Conservation (phyloP, 2,329 filamentous ascomycete genomes). For the Hypoxylon sp. region DNA sequence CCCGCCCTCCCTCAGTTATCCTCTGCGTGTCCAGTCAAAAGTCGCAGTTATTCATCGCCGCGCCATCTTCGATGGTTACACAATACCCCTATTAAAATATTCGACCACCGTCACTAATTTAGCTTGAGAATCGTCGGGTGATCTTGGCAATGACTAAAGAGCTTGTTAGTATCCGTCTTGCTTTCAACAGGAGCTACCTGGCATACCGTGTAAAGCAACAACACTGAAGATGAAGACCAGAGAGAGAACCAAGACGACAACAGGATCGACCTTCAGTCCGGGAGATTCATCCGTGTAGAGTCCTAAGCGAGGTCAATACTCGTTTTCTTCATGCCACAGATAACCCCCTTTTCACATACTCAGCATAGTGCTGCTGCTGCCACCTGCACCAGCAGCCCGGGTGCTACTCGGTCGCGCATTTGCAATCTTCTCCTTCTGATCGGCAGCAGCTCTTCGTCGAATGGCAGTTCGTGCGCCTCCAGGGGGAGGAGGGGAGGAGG, state of each 20-base stretch:
- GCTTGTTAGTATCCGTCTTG: slow-evolving; percentile 41
- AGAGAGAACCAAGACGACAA: slow-evolving; percentile 95
- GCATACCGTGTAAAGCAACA: slow-evolving; percentile 95
- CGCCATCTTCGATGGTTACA: slow-evolving; percentile 43
- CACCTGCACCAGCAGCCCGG: slow-evolving; percentile 91
- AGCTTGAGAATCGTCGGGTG: slow-evolving; percentile 86
- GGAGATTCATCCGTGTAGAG: slow-evolving; percentile 99
- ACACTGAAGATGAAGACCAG: slow-evolving; percentile 99
- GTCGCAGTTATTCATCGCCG: slow-evolving; percentile 49
- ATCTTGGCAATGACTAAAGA: slow-evolving; percentile 91
- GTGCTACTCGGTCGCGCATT: slow-evolving; percentile 95
- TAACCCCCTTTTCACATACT: slow-evolving; percentile 71
- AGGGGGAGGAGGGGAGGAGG: slow-evolving; percentile 88
- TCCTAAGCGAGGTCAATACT: slow-evolving; percentile 64
- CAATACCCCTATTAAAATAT: slow-evolving; percentile 23
- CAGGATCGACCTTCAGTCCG: slow-evolving; percentile 96
- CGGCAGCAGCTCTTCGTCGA: slow-evolving; percentile 92
- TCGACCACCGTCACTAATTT: slow-evolving; percentile 51
- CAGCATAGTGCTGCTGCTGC: slow-evolving; percentile 98
- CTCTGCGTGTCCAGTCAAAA: slow-evolving; percentile 34
- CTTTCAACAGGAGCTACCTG: not conserved
- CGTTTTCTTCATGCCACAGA: not conserved
- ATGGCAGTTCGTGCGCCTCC: slow-evolving; percentile 96
- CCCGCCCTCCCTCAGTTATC: slow-evolving; percentile 17
- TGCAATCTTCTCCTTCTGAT: slow-evolving; percentile 96